phyloP scores from a whole-genome alignment of 306 rosid genomes.

The Benincasa hispida region DNA sequence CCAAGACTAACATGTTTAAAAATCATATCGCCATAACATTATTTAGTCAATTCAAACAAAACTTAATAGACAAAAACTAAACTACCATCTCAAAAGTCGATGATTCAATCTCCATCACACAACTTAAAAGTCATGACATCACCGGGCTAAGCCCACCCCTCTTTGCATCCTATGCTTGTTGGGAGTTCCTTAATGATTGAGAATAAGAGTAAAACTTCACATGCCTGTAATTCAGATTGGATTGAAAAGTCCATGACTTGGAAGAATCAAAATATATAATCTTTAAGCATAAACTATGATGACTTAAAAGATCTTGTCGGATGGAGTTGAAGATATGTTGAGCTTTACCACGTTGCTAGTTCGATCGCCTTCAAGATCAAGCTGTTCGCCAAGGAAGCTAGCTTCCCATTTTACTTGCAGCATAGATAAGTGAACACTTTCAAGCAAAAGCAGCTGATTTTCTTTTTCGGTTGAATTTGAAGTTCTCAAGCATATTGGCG shows the following conservation, averaged over 20 bases:
- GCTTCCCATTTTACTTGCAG: background rate
- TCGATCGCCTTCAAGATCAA: background rate
- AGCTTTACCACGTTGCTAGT: background rate
- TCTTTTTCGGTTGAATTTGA: background rate
- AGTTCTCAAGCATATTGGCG: background rate
- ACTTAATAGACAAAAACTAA: no score
- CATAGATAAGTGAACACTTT: background rate
- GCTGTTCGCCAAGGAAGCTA: background rate
- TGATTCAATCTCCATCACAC: no score
- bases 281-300: conserved; percentile 1
- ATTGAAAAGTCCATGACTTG: background rate
- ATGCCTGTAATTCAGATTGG: background rate
- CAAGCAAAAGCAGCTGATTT: background rate
- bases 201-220: background rate
- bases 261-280: background rate
- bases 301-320: background rate
- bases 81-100: no score
- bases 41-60: background rate
- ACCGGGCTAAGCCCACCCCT: background rate
- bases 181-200: background rate
- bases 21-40: background rate
- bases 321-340: background rate
- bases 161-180: background rate
- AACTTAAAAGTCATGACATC: no score
- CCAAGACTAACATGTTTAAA: background rate